Conservation (phyloP, 768 basidiomycete genomes). For the Candolleomyces aberdarensis region DNA sequence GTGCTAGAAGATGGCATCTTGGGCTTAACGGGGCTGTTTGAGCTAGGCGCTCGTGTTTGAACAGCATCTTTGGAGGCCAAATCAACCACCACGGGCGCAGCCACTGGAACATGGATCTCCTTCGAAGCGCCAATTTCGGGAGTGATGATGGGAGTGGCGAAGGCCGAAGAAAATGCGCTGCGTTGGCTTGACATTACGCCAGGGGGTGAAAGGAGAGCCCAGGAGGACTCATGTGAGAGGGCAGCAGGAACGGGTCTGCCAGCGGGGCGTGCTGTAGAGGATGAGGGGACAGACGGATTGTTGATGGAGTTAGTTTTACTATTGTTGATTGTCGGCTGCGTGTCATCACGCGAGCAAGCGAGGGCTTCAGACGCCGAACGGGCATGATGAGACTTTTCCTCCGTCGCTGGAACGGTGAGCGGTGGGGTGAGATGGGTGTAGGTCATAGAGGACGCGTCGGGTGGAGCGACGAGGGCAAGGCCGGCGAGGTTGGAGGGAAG, state of each 20-base stretch:
- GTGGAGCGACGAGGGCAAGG: constrained; percentile 69
- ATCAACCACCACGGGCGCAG: constrained; percentile 57
- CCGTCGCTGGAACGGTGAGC: constrained; percentile 40
- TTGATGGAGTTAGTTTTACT: background rate
- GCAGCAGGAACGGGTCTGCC: background rate
- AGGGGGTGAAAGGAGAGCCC: constrained; percentile 5
- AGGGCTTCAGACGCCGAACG: background rate
- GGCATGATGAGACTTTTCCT: constrained; percentile 7
- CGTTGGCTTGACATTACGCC: constrained; percentile 6
- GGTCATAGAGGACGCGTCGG: constrained; percentile 55
- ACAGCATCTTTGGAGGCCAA: constrained; percentile 27
- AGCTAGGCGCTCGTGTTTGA: background rate
- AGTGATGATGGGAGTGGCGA: constrained; percentile 39
- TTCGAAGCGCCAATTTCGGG: constrained; percentile 64
- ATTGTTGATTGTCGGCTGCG: background rate
- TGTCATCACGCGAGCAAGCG: background rate
- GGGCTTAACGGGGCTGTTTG: background rate
- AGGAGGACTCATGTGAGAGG: background rate
- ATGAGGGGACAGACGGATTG: background rate
- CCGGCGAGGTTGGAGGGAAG: constrained; percentile 40
- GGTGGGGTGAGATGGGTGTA: constrained; percentile 56
- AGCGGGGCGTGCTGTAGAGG: background rate
- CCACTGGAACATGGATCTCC: constrained; percentile 56
- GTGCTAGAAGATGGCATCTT: background rate
- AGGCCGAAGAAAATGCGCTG: constrained; percentile 13